phyloP scores from a whole-genome alignment of 2,329 filamentous ascomycete species.

The Colletotrichum sp. region DNA sequence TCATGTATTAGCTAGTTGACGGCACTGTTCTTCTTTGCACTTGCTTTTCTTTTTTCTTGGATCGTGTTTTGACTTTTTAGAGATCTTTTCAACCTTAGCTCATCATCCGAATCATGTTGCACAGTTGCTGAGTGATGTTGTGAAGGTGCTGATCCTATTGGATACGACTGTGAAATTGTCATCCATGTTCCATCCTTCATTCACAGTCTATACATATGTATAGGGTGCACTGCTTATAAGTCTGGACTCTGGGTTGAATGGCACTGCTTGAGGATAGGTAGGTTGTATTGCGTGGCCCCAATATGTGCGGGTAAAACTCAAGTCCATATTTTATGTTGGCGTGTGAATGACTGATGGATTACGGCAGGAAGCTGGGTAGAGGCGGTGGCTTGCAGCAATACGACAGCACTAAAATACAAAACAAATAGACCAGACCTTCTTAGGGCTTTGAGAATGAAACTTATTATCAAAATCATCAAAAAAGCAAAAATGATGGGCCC shows the following conservation, averaged over 20 bases:
- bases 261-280: too few species aligned
- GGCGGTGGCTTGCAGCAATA: too few species aligned
- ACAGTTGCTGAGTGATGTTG: not conserved
- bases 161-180: fast-evolving
- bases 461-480: not conserved
- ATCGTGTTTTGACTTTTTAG: not conserved
- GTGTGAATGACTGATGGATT: too few species aligned
- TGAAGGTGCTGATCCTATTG: not conserved
- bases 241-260: too few species aligned
- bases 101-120: not conserved
- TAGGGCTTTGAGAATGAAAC: too few species aligned
- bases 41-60: not conserved
- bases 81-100: not conserved
- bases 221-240: not conserved
- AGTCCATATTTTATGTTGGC: too few species aligned
- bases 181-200: not conserved
- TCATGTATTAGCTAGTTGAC: not conserved
- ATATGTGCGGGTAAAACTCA: too few species aligned
- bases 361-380: too few species aligned
- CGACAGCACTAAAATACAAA: too few species aligned
- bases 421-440: too few species aligned
- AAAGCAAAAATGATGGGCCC: not conserved
- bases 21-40: not conserved
- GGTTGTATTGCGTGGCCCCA: fast-evolving
- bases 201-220: fast-evolving